Conservation (phyloP, 75 land plant species). For the Chamaecyparis obtusa region DNA sequence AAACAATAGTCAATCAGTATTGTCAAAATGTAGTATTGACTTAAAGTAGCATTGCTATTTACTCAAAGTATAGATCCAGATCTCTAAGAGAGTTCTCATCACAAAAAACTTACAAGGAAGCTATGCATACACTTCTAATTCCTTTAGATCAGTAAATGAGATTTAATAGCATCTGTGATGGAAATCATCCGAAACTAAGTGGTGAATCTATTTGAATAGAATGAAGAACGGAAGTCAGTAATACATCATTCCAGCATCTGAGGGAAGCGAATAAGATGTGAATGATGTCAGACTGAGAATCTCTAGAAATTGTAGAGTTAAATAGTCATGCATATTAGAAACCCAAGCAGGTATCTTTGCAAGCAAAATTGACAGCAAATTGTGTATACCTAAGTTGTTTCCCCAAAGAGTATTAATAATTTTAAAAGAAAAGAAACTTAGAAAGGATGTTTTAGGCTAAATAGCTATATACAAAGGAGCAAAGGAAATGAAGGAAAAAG, state of each 20-base stretch:
- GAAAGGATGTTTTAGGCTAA: neutral
- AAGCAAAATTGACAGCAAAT: neutral
- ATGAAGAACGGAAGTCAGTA: neutral
- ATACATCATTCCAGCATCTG: neutral
- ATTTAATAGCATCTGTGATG: neutral
- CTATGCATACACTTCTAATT: neutral
- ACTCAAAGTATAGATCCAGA: neutral
- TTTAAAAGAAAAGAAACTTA: too few relatives aligned
- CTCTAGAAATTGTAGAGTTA: neutral
- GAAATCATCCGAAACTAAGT: neutral
- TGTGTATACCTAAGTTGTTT: neutral
- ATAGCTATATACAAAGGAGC: neutral
- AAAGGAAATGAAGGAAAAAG: neutral
- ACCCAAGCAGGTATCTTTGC: neutral
- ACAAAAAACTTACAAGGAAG: neutral
- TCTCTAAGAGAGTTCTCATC: neutral
- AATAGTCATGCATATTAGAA: neutral
- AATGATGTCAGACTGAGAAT: neutral
- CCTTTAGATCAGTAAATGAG: neutral
- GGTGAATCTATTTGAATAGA: neutral
- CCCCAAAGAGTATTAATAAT: neutral
- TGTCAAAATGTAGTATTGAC: neutral
- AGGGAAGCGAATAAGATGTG: neutral
- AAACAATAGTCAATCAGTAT: constrained; percentile 3
- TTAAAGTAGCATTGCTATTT: neutral